Percentiles rank a stretch among this genome's conserved stretches.
These are phyloP conservation scores for Limonium bicolor DNA, from an alignment of 148 eudicot species.

Conservation along the genomic window DNA sequence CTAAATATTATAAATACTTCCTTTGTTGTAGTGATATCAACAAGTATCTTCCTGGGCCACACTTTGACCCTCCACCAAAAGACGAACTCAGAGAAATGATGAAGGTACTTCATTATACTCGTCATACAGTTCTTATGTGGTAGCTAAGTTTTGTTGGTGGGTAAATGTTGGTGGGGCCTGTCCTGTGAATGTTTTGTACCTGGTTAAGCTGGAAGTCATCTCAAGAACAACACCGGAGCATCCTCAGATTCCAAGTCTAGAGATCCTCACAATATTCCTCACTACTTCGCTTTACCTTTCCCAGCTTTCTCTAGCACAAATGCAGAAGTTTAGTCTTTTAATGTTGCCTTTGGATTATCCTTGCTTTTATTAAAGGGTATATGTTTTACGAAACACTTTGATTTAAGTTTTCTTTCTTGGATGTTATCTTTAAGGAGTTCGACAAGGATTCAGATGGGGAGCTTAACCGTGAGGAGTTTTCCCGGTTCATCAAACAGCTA, in stretches of 20 bases:
- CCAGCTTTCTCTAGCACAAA: too few species aligned
- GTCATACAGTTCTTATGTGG: background rate
- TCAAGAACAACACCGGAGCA: too few species aligned
- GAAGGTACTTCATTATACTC: constrained; percentile 28
- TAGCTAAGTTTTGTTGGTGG: background rate
- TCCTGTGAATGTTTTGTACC: too few species aligned
- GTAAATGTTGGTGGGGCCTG: too few species aligned
- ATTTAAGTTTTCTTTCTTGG: background rate
- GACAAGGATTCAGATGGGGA: constrained; percentile 60
- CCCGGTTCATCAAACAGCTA: constrained; percentile 32
- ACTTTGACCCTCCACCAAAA: constrained; percentile 83
- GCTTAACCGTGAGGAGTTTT: constrained; percentile 65
- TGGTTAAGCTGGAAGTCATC: too few species aligned
- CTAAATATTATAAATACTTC: background rate
- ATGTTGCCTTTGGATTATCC: too few species aligned
- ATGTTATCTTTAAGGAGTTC: constrained; percentile 32
- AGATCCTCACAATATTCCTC: too few species aligned
- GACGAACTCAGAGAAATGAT: constrained; percentile 46
- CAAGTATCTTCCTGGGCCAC: constrained; percentile 81
- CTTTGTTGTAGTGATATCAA: constrained; percentile 56
- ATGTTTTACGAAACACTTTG: too few species aligned
- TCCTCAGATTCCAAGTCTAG: too few species aligned
- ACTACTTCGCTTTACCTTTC: too few species aligned
- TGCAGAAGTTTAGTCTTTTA: too few species aligned
- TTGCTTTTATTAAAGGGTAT: too few species aligned